Conservation (phyloP, 2,329 filamentous ascomycete species). For the Lachnellula occidentalis region DNA sequence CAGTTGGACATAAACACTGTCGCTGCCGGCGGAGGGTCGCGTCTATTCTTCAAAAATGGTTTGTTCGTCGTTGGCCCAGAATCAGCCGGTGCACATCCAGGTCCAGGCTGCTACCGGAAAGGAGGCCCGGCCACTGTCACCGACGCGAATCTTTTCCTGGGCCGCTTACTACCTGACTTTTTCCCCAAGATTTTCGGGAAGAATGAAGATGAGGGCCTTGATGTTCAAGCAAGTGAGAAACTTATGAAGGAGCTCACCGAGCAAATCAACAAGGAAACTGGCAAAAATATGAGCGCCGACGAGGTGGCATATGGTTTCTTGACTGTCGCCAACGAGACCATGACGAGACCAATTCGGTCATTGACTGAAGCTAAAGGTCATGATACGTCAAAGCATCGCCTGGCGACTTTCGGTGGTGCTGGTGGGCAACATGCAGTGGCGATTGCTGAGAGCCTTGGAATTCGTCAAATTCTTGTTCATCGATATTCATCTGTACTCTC, state of each 20-base stretch:
- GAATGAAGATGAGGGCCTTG: conserved; percentile 76
- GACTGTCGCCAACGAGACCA: conserved; percentile 84
- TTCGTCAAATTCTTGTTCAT: conserved; percentile 80
- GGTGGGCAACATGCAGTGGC: conserved; percentile 91
- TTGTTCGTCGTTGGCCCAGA: conserved; percentile 88
- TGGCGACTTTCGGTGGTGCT: conserved; percentile 88
- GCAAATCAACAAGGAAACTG: conserved; percentile 71
- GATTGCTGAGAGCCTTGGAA: conserved; percentile 78
- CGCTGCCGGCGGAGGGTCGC: conserved; percentile 80
- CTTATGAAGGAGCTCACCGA: conserved; percentile 71
- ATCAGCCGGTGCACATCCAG: conserved; percentile 82
- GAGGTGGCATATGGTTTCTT: conserved; percentile 87
- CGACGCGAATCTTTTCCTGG: conserved; percentile 83
- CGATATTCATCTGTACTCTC: conserved; percentile 84
- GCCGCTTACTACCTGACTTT: conserved; percentile 79
- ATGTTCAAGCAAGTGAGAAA: conserved; percentile 67
- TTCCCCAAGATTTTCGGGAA: conserved; percentile 95
- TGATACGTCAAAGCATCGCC: conserved; percentile 82
- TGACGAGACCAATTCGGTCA: conserved; percentile 85
- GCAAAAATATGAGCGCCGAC: conserved; percentile 67
- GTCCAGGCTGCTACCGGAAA: conserved; percentile 87
- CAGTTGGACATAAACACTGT: conserved; percentile 95
- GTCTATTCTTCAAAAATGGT: conserved; percentile 82
- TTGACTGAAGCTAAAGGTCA: conserved; percentile 90
- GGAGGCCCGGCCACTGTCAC: conserved; percentile 88